These are phyloP conservation scores for Gaeumannomyces sp. DNA, from an alignment of 2,329 filamentous ascomycete species.

Conservation along the genomic window DNA sequence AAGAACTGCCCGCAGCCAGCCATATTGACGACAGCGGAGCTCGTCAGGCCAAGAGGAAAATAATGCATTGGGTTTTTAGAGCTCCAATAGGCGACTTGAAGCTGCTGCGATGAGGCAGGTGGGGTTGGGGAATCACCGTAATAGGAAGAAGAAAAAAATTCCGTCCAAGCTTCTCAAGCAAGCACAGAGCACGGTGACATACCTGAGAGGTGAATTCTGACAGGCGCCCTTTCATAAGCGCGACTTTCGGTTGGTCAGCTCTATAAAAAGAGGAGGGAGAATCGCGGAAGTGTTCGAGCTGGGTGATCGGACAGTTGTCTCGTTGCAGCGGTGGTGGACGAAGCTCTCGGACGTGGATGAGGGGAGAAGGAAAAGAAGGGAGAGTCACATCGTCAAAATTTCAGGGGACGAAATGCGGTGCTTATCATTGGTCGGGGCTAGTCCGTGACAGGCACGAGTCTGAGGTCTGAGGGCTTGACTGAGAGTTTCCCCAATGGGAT, in stretches of 20 bases:
- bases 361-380: neutral
- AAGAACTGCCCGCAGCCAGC: neutral
- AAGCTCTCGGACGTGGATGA: neutral
- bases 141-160: neutral
- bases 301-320: neutral
- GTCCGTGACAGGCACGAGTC: neutral
- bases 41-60: neutral
- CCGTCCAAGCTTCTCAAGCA: constrained; percentile 4
- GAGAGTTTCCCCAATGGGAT: neutral
- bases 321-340: neutral
- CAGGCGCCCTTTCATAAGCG: constrained; percentile 80
- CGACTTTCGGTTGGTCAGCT: constrained; percentile 41
- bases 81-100: neutral
- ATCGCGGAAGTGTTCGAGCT: constrained; percentile 13
- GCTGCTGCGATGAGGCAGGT: neutral
- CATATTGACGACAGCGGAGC: neutral
- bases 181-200: constrained; percentile 26
- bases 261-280: constrained; percentile 15
- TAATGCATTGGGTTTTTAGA: too few relatives aligned
- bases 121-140: neutral
- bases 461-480: neutral
- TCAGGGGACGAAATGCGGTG: constrained; percentile 3
- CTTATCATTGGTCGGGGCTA: constrained; percentile 14
- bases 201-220: constrained; percentile 86
- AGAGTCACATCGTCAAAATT: neutral